Conservation (phyloP, 2,329 filamentous ascomycete genomes). For the Neoascochyta sp. region DNA sequence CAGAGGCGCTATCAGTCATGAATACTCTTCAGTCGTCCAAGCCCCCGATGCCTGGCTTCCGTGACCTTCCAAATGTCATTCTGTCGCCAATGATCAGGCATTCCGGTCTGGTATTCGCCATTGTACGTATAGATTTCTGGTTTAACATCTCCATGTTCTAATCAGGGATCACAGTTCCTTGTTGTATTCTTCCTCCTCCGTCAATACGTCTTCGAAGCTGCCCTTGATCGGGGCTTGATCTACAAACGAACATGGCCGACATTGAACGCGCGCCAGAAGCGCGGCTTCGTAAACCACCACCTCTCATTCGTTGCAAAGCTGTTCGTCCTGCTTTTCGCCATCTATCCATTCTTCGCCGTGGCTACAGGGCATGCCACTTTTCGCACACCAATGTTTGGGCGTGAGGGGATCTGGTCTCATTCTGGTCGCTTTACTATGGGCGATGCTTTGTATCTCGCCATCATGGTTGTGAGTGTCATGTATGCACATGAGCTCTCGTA, state of each 20-base stretch:
- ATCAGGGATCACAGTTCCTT: slow-evolving; percentile 2
- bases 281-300: slow-evolving; percentile 7
- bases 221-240: slow-evolving; percentile 2
- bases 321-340: slow-evolving; percentile 7
- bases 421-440: slow-evolving; percentile 5
- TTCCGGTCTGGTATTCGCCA: slow-evolving; percentile 5
- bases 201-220: slow-evolving; percentile 6
- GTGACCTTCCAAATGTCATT: slow-evolving; percentile 2
- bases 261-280: slow-evolving; percentile 5
- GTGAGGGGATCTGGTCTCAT: neutral
- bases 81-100: slow-evolving; percentile 6
- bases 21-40: too few species aligned
- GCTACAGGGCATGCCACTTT: slow-evolving; percentile 4
- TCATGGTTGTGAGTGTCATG: slow-evolving; percentile 8
- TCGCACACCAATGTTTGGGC: slow-evolving; percentile 3
- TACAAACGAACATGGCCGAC: slow-evolving; percentile 7
- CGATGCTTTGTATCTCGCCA: slow-evolving; percentile 6
- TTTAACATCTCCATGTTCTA: neutral
- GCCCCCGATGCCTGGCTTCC: slow-evolving; percentile 5
- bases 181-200: slow-evolving; percentile 4
- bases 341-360: slow-evolving; percentile 7
- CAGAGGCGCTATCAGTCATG: too few species aligned
- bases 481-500: slow-evolving; percentile 7
- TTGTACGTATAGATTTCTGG: slow-evolving; percentile 1
- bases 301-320: slow-evolving; percentile 4